These are phyloP conservation scores for Rhizopogon vinicolor DNA, from an alignment of 768 basidiomycete genomes.

Conservation along the genomic window DNA sequence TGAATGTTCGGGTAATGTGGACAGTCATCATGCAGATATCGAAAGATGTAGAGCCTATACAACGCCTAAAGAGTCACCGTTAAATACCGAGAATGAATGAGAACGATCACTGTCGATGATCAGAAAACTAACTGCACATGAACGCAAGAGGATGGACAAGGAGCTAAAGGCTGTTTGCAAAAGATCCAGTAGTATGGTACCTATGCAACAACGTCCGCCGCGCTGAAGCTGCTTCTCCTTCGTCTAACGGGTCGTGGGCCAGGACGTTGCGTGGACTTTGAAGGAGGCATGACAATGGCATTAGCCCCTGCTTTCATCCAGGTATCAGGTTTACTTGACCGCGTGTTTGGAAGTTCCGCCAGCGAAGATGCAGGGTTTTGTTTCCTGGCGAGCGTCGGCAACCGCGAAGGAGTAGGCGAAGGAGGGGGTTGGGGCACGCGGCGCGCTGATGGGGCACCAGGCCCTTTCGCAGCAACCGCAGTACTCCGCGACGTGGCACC, in stretches of 20 bases:
- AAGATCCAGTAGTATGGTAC: background rate
- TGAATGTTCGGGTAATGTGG: slow-evolving; percentile 8
- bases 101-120: slow-evolving; percentile 3
- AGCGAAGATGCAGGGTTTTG: slow-evolving; percentile 32
- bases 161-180: slow-evolving; percentile 3
- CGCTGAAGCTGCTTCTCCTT: slow-evolving; percentile 83
- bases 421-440: slow-evolving; percentile 45
- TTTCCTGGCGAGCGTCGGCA: slow-evolving; percentile 70
- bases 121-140: slow-evolving; percentile 4
- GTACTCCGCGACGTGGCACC: slow-evolving; percentile 49
- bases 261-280: slow-evolving; percentile 65
- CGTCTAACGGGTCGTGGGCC: slow-evolving; percentile 69
- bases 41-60: slow-evolving; percentile 24
- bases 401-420: slow-evolving; percentile 67
- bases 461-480: slow-evolving; percentile 31
- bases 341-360: slow-evolving; percentile 42
- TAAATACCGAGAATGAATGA: slow-evolving; percentile 20
- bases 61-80: slow-evolving; percentile 21
- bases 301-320: slow-evolving; percentile 76
- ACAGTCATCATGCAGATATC: slow-evolving; percentile 4
- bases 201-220: slow-evolving; percentile 80
- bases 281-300: slow-evolving; percentile 66
- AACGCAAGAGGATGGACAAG: slow-evolving; percentile 5
- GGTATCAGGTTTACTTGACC: slow-evolving; percentile 43
- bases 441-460: slow-evolving; percentile 27